phyloP scores from a whole-genome alignment of 495 filamentous ascomycete genomes.

The Penicillium ucsense region DNA sequence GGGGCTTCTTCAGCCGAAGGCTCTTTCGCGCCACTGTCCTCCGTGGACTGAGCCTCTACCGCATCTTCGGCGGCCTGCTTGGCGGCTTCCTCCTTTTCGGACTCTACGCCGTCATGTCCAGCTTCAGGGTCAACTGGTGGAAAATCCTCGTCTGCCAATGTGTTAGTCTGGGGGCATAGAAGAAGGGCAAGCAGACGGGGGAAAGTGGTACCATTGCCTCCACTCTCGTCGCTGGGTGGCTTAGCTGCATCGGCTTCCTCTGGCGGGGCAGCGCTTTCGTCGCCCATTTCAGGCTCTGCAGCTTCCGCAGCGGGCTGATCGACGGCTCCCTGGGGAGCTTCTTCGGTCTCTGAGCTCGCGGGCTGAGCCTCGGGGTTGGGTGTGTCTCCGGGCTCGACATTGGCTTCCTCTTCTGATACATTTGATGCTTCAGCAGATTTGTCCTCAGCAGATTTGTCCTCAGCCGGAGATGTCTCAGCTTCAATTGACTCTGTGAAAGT shows the following conservation, averaged over 20 bases:
- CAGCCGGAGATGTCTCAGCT: constrained; percentile 15
- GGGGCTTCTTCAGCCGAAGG: background rate
- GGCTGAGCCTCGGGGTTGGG: constrained; percentile 8
- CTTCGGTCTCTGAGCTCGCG: constrained; percentile 11
- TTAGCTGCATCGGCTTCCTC: constrained; percentile 7
- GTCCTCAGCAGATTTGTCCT: constrained; percentile 3
- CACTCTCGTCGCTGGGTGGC: constrained; percentile 3
- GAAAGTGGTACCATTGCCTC: constrained; percentile 13
- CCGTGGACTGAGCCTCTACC: constrained; percentile 8
- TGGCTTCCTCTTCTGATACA: constrained; percentile 12
- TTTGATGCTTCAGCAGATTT: constrained; percentile 15
- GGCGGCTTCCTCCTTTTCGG: constrained; percentile 20
- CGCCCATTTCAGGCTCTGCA: constrained; percentile 8
- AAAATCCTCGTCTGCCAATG: constrained; percentile 19
- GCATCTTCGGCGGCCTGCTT: constrained; percentile 19
- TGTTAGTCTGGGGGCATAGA: background rate
- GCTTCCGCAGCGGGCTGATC: constrained; percentile 10
- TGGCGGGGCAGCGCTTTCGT: constrained; percentile 5
- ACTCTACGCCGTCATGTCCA: constrained; percentile 22
- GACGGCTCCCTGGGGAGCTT: constrained; percentile 9
- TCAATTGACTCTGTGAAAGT: constrained; percentile 18
- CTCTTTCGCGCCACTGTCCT: background rate
- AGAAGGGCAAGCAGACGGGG: background rate
- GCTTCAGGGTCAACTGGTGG: constrained; percentile 19
- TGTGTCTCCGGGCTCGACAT: constrained; percentile 14